phyloP scores from a whole-genome alignment of 768 basidiomycete species.

The Boletus pseudo-olivaceus region DNA sequence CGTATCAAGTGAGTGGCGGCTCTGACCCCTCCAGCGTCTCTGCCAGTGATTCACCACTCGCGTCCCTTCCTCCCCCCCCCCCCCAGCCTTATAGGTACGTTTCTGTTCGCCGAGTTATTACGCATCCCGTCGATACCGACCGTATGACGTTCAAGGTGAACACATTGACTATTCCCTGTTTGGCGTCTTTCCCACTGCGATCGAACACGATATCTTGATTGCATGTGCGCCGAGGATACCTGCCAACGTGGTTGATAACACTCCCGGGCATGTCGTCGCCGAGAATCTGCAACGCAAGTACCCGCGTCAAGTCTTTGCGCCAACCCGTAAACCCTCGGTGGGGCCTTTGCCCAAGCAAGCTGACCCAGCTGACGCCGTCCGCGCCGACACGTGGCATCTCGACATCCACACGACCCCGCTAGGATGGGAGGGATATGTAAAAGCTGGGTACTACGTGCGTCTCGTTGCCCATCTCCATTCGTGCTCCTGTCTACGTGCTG shows the following conservation, averaged over 20 bases:
- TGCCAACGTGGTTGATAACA: constrained; percentile 14
- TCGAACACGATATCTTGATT: constrained; percentile 81
- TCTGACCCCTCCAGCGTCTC: neutral
- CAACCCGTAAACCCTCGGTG: constrained; percentile 34
- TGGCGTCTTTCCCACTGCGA: constrained; percentile 80
- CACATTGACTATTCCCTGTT: constrained; percentile 84
- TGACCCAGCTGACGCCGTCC: constrained; percentile 35
- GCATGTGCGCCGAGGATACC: constrained; percentile 54
- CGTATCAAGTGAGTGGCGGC: too few relatives aligned
- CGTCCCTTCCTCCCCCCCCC: too few relatives aligned
- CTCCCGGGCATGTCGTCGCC: constrained; percentile 54
- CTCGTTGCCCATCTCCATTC: neutral
- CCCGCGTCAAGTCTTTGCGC: constrained; percentile 54
- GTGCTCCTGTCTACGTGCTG: too few relatives aligned
- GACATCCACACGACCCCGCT: constrained; percentile 63
- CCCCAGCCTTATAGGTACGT: constrained; percentile 34
- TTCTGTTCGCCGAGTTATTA: neutral
- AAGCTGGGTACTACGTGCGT: constrained; percentile 79
- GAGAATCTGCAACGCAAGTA: constrained; percentile 65
- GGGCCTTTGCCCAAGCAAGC: constrained; percentile 25
- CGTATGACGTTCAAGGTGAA: constrained; percentile 52
- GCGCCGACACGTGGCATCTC: constrained; percentile 61
- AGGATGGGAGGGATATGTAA: constrained; percentile 86
- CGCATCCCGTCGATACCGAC: neutral
- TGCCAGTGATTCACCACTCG: neutral